These are phyloP conservation scores for Leccinum fibrillosum DNA, from an alignment of 768 basidiomycete species.

Conservation along the genomic window DNA sequence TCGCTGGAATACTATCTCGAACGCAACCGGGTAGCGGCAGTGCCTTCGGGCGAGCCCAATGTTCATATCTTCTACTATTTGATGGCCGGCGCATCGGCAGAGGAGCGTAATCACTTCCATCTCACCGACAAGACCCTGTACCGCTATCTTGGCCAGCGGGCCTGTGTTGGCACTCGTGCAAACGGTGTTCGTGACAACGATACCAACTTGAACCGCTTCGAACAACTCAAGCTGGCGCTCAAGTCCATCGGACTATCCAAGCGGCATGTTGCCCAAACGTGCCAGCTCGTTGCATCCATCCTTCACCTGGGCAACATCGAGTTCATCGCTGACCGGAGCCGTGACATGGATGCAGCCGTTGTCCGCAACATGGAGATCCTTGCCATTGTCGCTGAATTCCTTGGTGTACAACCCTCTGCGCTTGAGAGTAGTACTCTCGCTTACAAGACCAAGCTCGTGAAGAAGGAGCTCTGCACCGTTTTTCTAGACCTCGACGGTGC, in stretches of 20 bases:
- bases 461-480: too few species aligned
- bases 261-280: constrained; percentile 92
- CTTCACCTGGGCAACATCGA: constrained; percentile 96
- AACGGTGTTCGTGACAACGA: too few species aligned
- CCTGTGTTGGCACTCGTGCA: too few species aligned
- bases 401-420: too few species aligned
- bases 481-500: constrained; percentile 34
- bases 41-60: constrained; percentile 90
- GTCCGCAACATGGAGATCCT: too few species aligned
- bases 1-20: constrained; percentile 97
- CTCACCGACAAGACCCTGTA: constrained; percentile 79
- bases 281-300: constrained; percentile 93
- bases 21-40: constrained; percentile 75
- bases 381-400: too few species aligned
- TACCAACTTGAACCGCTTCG: too few species aligned
- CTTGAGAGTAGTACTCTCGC: too few species aligned
- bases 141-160: constrained; percentile 78
- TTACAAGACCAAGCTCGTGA: too few species aligned
- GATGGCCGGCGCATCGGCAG: constrained; percentile 82
- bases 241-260: constrained; percentile 49
- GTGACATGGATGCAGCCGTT: too few species aligned
- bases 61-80: constrained; percentile 99
- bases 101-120: constrained; percentile 87
- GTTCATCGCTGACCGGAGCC: constrained; percentile 43
- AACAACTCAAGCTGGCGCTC: too few species aligned